Percentiles rank a stretch among this genome's conserved stretches.
These are phyloP conservation scores for Salix exigua DNA, from an alignment of 345 rosid genomes.

Conservation along the genomic window DNA sequence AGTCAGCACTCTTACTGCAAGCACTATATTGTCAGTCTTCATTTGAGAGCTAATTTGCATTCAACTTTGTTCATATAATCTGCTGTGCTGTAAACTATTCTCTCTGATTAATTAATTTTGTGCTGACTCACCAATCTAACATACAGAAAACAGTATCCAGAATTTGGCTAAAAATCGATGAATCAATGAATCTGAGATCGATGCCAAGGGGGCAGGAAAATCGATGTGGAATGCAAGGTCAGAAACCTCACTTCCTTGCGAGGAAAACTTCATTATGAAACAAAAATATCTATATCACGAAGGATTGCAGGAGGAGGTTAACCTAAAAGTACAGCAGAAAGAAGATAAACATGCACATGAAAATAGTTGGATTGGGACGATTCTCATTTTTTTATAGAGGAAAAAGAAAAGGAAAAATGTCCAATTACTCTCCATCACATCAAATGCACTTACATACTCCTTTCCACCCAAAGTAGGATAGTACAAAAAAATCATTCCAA, in stretches of 20 bases:
- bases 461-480: conserved; percentile 30
- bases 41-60: not conserved
- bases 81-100: not conserved
- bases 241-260: not conserved
- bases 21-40: not conserved
- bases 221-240: not conserved
- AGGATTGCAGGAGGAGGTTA: not conserved
- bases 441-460: conserved; percentile 28
- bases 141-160: not conserved
- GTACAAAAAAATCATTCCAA: conserved; percentile 32
- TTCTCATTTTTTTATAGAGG: not conserved
- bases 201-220: not conserved
- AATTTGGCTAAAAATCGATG: not conserved
- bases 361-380: not conserved
- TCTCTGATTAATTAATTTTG: not conserved
- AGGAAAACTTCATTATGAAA: not conserved
- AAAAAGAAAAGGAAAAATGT: not conserved
- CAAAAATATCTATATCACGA: not conserved
- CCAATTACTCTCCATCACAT: not conserved
- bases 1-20: not conserved
- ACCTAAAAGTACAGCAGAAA: not conserved
- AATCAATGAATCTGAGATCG: not conserved
- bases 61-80: not conserved
- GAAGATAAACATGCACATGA: not conserved
- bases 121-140: not conserved